Conservation (phyloP, 768 basidiomycete genomes). For the Rhodosporidiobolus sp. region DNA sequence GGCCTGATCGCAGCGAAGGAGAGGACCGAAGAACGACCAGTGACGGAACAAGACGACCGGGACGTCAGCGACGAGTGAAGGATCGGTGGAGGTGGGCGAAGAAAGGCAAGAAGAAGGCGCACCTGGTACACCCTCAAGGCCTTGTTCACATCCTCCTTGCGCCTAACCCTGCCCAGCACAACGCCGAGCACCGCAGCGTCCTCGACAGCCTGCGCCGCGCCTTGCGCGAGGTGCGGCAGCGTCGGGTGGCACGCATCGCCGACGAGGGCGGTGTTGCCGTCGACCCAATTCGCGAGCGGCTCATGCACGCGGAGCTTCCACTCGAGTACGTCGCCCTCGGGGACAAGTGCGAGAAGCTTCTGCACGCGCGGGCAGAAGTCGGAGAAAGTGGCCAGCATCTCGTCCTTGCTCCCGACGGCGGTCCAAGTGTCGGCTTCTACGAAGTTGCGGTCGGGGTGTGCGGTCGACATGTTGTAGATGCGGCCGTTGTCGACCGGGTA, state of each 20-base stretch:
- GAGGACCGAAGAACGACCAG: too few relatives aligned
- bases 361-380: constrained; percentile 51
- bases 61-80: too few relatives aligned
- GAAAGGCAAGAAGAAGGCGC: not conserved
- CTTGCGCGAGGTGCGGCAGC: constrained; percentile 47
- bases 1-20: constrained; percentile 8
- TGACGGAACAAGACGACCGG: too few relatives aligned
- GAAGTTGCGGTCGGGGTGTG: constrained; percentile 51
- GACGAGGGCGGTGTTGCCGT: constrained; percentile 47
- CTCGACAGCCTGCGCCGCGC: constrained; percentile 53
- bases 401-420: constrained; percentile 47
- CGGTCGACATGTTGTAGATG: constrained; percentile 51
- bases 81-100: too few relatives aligned
- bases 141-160: constrained; percentile 43
- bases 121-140: constrained; percentile 44
- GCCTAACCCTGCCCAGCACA: constrained; percentile 44
- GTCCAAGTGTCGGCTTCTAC: constrained; percentile 48
- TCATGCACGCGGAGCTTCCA: constrained; percentile 46
- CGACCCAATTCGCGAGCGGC: constrained; percentile 49
- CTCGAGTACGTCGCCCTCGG: constrained; percentile 50
- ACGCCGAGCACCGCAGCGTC: constrained; percentile 51
- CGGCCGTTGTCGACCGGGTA: constrained; percentile 50
- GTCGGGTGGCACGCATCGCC: constrained; percentile 52
- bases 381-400: constrained; percentile 48
- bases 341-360: constrained; percentile 49